These are phyloP conservation scores for Leccinum longicurvipes DNA, from an alignment of 768 basidiomycete species.

Conservation along the genomic window DNA sequence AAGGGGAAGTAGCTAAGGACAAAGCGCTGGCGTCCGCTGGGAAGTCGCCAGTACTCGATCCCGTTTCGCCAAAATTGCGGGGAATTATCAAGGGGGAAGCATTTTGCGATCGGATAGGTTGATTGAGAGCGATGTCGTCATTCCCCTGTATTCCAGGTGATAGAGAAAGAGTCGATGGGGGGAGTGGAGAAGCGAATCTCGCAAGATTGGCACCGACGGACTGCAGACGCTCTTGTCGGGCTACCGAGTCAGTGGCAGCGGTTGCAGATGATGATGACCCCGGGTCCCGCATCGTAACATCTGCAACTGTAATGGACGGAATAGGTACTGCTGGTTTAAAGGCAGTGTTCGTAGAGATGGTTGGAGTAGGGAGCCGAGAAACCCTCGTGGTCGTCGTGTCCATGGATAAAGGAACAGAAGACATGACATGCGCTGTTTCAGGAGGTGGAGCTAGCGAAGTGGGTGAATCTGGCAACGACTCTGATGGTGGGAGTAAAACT, in stretches of 20 bases:
- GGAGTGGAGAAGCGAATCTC: slow-evolving; percentile 4
- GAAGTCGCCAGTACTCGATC: neutral
- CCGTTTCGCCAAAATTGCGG: neutral
- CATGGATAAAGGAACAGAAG: neutral
- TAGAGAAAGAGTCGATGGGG: slow-evolving; percentile 6
- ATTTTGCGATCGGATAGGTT: neutral
- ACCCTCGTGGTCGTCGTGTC: neutral
- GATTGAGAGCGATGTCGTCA: neutral
- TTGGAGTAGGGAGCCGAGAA: slow-evolving; percentile 1
- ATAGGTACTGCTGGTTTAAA: neutral
- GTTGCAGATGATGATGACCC: neutral
- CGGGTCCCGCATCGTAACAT: neutral
- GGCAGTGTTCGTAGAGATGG: neutral
- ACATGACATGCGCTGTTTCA: neutral
- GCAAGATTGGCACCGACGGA: slow-evolving; percentile 13
- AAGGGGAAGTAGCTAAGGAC: neutral
- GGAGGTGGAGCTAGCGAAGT: slow-evolving; percentile 3
- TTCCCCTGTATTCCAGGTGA: slow-evolving; percentile 1
- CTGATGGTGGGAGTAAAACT: slow-evolving; percentile 16
- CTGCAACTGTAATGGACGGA: neutral
- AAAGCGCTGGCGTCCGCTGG: neutral
- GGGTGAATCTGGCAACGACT: slow-evolving; percentile 18
- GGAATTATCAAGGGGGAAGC: neutral
- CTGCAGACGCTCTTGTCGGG: slow-evolving; percentile 14
- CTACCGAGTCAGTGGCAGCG: slow-evolving; percentile 1